Evolutionary conservation across 225 moss, liverwort and hornwort species (phyloP).

Genomic region (Takakia lepidozioides): DNA sequence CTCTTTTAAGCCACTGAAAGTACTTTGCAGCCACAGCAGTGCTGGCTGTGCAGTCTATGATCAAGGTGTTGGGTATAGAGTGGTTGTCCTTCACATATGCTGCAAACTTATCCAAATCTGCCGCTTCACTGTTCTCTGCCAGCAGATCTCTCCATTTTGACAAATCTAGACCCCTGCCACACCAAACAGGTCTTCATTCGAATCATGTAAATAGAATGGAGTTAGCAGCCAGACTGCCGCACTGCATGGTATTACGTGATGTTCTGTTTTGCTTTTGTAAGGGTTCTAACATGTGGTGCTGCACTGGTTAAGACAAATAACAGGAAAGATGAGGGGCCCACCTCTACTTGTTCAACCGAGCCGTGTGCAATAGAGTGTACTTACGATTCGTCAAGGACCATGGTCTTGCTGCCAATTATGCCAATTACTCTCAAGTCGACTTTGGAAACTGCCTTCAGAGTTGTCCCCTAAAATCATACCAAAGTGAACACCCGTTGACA

Average conservation of each 20-base stretch:
- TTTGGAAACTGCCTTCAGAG: slow-evolving; percentile 68
- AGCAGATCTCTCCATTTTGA: slow-evolving; percentile 71
- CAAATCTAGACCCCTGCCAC: slow-evolving; percentile 81
- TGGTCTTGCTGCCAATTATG: slow-evolving; percentile 62
- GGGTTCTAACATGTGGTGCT: no score
- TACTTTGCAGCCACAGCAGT: slow-evolving; percentile 69
- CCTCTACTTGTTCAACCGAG: no score
- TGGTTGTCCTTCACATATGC: slow-evolving; percentile 63
- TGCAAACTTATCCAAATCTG: slow-evolving; percentile 76
- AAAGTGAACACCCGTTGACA: no score
- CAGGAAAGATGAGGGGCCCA: no score
- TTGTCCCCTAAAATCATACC: slow-evolving; percentile 36
- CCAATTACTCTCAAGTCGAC: slow-evolving; percentile 93
- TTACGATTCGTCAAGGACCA: slow-evolving; percentile 86
- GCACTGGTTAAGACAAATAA: no score
- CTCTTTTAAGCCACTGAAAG: slow-evolving; percentile 76
- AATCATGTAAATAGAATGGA: no score
- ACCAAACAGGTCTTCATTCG: no score
- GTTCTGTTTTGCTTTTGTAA: no score
- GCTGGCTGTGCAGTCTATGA: slow-evolving; percentile 94
- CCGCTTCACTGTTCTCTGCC: slow-evolving; percentile 50
- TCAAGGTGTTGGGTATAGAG: slow-evolving; percentile 70
- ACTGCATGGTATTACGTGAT: no score
- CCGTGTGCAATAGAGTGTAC: slow-evolving; percentile 11
- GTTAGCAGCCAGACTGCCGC: no score